Evolutionary conservation across 805 yeast genomes (phyloP), one percentile per base, ranked within the genome.

Genomic region (Kodamaea lidongshanica): DNA sequence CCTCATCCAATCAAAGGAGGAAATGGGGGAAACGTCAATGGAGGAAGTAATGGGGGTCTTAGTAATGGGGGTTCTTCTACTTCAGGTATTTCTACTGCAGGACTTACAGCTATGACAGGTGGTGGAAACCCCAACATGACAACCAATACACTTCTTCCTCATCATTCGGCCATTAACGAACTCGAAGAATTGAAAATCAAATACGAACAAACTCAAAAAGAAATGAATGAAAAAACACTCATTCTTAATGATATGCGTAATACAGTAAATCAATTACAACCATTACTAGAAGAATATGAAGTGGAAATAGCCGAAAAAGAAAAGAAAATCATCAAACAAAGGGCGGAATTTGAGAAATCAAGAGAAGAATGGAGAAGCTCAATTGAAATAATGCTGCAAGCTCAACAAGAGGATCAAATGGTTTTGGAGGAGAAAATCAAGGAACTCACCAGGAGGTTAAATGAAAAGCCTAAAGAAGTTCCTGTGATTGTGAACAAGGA

Each of bases 341-440:
- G 67, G 44, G 45, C 44, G 12, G 68, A 60, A 16, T 66, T 70
- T 25, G 80, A 74, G 29, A 44, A 50, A 10, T 80, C 78, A 25
- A 58, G 80, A 16, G 70, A 66, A 27, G 82, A 78, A 45, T 60
- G 80, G 56, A 50, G 79, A 26, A 73, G 70, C 28, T 75, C 73
- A 11, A 63, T 78, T 28, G 78, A 72, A 35, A 54, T 72, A 25
- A 61, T 78, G 48, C 72, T 74, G 25, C 49, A 56, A 18, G 74
- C 75, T 23, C 74, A 75, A 20, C 67, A 64, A 28, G 80, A 76
- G 35, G 73, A 70, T 35, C 79, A 72, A 37, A 46, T 48, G 12
- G 52, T 70, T 19, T 75, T 68, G 42, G 57, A 64, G 28, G 50
- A 54, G n/a, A 70, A 72, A 37, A 52, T 76, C 28, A 50, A 50